These are phyloP conservation scores for Gillenia trifoliata DNA, from an alignment of 306 rosid genomes.

Conservation along the genomic window DNA sequence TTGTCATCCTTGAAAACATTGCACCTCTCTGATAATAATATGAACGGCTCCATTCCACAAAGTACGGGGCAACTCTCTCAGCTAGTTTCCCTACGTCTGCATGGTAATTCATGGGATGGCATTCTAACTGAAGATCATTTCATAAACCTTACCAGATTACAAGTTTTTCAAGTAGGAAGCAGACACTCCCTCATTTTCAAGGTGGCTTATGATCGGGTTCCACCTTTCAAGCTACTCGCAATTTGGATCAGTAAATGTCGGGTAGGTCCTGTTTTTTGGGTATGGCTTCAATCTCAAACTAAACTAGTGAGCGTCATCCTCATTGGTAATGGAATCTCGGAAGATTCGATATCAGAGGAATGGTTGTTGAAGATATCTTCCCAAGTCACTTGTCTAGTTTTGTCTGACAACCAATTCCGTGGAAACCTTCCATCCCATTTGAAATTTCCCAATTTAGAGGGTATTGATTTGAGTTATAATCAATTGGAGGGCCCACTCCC, in stretches of 20 bases:
- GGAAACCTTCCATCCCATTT: neutral
- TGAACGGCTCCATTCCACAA: slow-evolving; percentile 32
- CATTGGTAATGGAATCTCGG: too few relatives aligned
- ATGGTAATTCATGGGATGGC: neutral
- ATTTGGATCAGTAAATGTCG: accelerated
- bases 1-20: slow-evolving; percentile 12
- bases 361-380: neutral
- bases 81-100: slow-evolving; percentile 1
- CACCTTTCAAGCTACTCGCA: neutral
- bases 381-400: accelerated
- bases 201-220: neutral
- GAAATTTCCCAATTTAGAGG: neutral
- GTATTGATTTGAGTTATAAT: neutral
- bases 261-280: neutral
- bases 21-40: slow-evolving; percentile 1
- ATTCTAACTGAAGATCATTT: slow-evolving; percentile 28
- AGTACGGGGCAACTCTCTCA: slow-evolving; percentile 36
- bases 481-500: neutral
- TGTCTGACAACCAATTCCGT: neutral
- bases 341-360: neutral
- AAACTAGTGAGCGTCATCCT: neutral
- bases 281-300: neutral
- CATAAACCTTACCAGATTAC: slow-evolving; percentile 1
- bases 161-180: neutral
- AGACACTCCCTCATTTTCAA: neutral